Percentiles rank a stretch among this genome's conserved stretches.
Conservation (phyloP, 106 monocot genomes). For the Narthecium ossifragum region DNA sequence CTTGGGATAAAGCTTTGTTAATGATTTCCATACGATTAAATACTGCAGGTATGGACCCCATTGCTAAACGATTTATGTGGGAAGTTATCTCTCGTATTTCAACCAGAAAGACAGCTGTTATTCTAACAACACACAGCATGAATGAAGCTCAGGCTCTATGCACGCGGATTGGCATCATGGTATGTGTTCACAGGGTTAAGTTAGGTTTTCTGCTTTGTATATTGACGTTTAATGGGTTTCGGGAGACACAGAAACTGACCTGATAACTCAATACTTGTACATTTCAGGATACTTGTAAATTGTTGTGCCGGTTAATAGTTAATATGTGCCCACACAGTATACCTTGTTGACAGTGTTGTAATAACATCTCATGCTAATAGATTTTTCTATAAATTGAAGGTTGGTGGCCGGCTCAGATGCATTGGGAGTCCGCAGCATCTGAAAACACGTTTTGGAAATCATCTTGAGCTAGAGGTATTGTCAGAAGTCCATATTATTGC, state of each 20-base stretch:
- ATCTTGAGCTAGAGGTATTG: conserved; percentile 90
- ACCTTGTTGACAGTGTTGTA: too few relatives aligned
- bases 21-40: too few relatives aligned
- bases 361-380: too few relatives aligned
- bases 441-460: conserved; percentile 91
- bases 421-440: conserved; percentile 89
- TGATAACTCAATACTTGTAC: too few relatives aligned
- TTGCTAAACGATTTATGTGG: conserved; percentile 95
- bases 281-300: too few relatives aligned
- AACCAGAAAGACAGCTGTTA: conserved; percentile 84
- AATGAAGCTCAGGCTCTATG: conserved; percentile 94
- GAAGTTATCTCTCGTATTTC: conserved; percentile 85
- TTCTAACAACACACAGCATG: conserved; percentile 95
- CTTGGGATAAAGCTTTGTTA: too few relatives aligned
- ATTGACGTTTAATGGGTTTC: too few relatives aligned
- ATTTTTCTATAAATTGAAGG: conserved; percentile 27
- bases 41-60: conserved; percentile 76
- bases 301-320: too few relatives aligned
- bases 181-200: conserved; percentile 14
- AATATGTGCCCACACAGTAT: too few relatives aligned
- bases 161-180: conserved; percentile 93
- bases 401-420: conserved; percentile 60
- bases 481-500: conserved; percentile 12
- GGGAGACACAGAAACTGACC: too few relatives aligned
- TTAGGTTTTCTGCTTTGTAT: background rate